phyloP scores from a whole-genome alignment of 352 stramenopile genomes.

The Globisporangium perplexum region DNA sequence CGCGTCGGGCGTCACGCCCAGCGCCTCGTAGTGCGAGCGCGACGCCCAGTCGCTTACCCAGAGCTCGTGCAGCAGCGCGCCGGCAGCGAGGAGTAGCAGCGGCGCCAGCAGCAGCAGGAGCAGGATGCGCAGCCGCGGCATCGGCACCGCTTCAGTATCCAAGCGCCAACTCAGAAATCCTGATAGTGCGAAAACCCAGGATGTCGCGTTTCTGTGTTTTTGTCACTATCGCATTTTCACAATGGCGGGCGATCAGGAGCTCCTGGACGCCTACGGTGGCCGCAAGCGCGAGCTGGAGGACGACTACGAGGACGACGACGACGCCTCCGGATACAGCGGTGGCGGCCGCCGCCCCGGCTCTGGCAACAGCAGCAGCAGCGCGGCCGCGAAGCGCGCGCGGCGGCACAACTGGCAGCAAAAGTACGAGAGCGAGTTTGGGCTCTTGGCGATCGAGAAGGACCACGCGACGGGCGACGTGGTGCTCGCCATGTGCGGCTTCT shows the following conservation, averaged over 20 bases:
- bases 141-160: background rate
- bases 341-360: too few relatives aligned
- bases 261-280: constrained; percentile 10
- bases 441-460: constrained; percentile 67
- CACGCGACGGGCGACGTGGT: constrained; percentile 56
- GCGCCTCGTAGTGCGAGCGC: constrained; percentile 30
- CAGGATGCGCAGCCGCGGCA: constrained; percentile 29
- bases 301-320: constrained; percentile 38
- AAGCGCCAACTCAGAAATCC: background rate
- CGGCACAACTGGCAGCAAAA: constrained; percentile 78
- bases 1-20: constrained; percentile 21
- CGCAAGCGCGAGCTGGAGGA: constrained; percentile 44
- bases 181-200: background rate
- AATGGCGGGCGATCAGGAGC: background rate
- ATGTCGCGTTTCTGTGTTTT: background rate
- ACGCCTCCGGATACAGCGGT: constrained; percentile 16
- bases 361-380: constrained; percentile 17
- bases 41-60: constrained; percentile 33
- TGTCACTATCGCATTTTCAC: background rate
- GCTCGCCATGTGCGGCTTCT: constrained; percentile 80
- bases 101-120: constrained; percentile 10
- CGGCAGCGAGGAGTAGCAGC: constrained; percentile 6
- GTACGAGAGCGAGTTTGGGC: constrained; percentile 80
- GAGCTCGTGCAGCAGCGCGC: constrained; percentile 19
- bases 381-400: constrained; percentile 33